These are phyloP conservation scores for Chaetoceros tenuissimus DNA, from an alignment of 108 stramenopile genomes.

Conservation along the genomic window DNA sequence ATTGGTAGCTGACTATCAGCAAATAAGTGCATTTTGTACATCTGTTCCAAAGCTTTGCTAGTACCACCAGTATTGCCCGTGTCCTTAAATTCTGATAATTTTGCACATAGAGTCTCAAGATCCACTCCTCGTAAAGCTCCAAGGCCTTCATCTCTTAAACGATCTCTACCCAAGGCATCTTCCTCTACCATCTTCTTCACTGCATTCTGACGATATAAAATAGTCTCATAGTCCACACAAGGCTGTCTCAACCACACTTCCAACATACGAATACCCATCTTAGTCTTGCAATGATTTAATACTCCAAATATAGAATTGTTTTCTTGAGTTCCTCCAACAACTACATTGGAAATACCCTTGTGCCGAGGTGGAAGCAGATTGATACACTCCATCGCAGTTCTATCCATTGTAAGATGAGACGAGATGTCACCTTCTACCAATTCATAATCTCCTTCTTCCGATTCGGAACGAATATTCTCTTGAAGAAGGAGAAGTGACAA, in stretches of 20 bases:
- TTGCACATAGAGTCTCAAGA: constrained; percentile 30
- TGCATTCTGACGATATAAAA: constrained; percentile 58
- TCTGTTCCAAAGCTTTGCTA: constrained; percentile 50
- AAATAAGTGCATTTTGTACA: constrained; percentile 70
- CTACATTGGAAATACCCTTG: constrained; percentile 33
- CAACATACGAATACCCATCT: constrained; percentile 56
- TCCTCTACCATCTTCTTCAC: constrained; percentile 50
- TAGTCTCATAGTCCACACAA: constrained; percentile 37
- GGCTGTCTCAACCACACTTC: constrained; percentile 80
- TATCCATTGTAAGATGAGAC: constrained; percentile 54
- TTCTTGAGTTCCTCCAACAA: constrained; percentile 37
- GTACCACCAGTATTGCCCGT: constrained; percentile 24
- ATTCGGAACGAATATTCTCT: constrained; percentile 13
- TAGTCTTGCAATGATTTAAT: constrained; percentile 56
- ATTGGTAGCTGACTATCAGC: constrained; percentile 48
- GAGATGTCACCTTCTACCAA: constrained; percentile 30
- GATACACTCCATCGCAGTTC: constrained; percentile 67
- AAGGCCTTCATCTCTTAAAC: constrained; percentile 56
- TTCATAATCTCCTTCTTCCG: constrained; percentile 17
- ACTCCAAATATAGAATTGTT: constrained; percentile 68
- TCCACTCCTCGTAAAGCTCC: constrained; percentile 37
- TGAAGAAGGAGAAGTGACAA: constrained; percentile 12
- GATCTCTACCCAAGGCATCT: constrained; percentile 49
- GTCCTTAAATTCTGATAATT: constrained; percentile 20
- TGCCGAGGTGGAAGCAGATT: constrained; percentile 65